Evolutionary conservation across 257 asterid species (phyloP), one percentile per base, ranked within the genome.

Genomic region (Scutellaria barbata): DNA sequence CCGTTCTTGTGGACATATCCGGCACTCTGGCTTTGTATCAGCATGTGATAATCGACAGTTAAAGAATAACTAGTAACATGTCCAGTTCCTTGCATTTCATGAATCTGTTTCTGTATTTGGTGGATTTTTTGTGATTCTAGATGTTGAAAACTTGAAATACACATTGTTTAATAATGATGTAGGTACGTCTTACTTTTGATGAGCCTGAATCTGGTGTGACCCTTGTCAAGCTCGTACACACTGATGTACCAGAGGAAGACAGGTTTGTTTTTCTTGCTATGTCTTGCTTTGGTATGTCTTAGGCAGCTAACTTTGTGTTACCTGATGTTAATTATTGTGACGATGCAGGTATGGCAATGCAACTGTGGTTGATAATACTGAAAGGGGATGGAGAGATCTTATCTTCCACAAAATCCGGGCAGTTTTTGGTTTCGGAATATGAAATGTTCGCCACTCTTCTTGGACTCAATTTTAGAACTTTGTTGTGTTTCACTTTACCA

Each of bases 301-400:
- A 1, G 17, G 8, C 12, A 16, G 39, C 4, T 25, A 54, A n/a
- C 0, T 13, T n/a, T 40, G 20, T 42, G 66, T 74, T 33, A 17
- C 20, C n/a, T 81, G 13, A 65, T 43, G 70, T 40, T 43, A 10
- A 22, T 17, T 6, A 39, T 22, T 59, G 37, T 10, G 22, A 41
- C 47, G 30, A 50, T 63, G 81, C 78, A 83, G 91, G 72, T 92
- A 92, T 72, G 99, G 99, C 4, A 92, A 95, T 76, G 81, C 98
- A 54, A 92, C 99, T 10, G 98, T 95, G 71, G 94, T 95, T 46
- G 99, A 95, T 74, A 95, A 95, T 45, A 89, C 98, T 0, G 98
- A 95, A 89, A 85, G 91, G 69, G 97, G 99, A 81, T 95, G 98
- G 98, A 56, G 99, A 48, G 97, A 95, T 83, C 95, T 88, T 30